Evolutionary conservation across 176 grass and related monocot species (phyloP), one percentile per base, ranked within the genome.

Genomic region (Bothriochloa decipiens): DNA sequence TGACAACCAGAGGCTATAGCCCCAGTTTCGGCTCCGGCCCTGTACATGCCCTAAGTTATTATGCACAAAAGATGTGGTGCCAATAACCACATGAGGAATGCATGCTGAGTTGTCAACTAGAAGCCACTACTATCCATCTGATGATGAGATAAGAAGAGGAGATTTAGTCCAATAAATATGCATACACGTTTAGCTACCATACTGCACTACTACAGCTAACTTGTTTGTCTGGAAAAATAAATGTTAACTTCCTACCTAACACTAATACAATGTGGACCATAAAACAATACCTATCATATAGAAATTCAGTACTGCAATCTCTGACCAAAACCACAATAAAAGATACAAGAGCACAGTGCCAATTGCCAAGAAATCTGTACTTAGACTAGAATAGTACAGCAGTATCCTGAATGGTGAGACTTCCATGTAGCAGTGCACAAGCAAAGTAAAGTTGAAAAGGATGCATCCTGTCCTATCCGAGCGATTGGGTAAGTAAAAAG

Each of bases 381-480:
- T 69, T 8, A 55, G 39, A 35, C 22, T n/a, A 3, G 41, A 64
- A 26, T 27, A 87, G 49, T 60, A 71, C 66, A 41, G 14, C 39
- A 45, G 49, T 6, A 69, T 25, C 74, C 70, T 53, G 49, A 76
- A 68, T 40, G 6, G 61, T 22, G 22, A 74, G 46, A 43, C 61
- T 75, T 36, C 49, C 41, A 64, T 33, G 17, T 22, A 76, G 25
- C 40, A 75, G 63, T 69, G 62, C 68, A 52, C 62, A 79, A 83
- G 61, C 32, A 82, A 76, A 87, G 84, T 80, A 84, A 91, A 80
- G 75, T 27, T 57, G 76, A 76, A 83, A 91, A 84, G 76, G 63
- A 84, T 81, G 89, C 55, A 26, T 76, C 76, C 60, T 74, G 68
- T 69, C 70, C 75, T 80, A 22, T 17, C n/a, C 41, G 36, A 33